phyloP scores from a whole-genome alignment of 257 asterid genomes.

The Paulownia fortunei region DNA sequence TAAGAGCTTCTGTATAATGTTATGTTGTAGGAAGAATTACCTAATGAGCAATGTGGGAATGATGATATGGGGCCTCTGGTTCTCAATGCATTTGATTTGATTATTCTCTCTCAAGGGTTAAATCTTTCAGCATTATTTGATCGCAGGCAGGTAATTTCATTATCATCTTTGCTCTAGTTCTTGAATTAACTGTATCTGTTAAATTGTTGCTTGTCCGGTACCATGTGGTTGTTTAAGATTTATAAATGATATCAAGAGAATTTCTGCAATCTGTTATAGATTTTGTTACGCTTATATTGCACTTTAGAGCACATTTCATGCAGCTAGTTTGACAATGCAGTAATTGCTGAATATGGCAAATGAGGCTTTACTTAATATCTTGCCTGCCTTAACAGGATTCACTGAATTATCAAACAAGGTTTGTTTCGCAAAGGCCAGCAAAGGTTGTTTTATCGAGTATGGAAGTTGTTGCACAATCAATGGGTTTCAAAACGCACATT shows the following conservation, averaged over 20 bases:
- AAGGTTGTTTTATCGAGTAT: conserved; percentile 86
- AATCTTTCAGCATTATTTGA: conserved; percentile 86
- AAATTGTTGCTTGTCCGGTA: not conserved
- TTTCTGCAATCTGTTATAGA: not conserved
- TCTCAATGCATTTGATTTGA: conserved; percentile 96
- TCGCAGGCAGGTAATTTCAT: conserved; percentile 72
- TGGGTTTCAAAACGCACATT: conserved; percentile 98
- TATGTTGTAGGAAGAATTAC: conserved; percentile 64
- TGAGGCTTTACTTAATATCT: conserved; percentile 10
- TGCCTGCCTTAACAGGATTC: conserved; percentile 60
- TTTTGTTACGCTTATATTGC: not conserved
- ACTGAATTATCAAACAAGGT: conserved; percentile 81
- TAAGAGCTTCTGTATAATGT: conserved; percentile 27
- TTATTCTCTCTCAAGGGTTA: conserved; percentile 93
- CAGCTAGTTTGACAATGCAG: not conserved
- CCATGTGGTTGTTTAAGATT: not conserved
- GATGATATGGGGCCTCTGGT: conserved; percentile 82
- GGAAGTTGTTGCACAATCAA: conserved; percentile 99
- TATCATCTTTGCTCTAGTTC: conserved; percentile 6
- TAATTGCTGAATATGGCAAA: conserved; percentile 5
- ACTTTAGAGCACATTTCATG: not conserved
- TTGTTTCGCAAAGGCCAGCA: conserved; percentile 91
- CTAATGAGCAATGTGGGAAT: conserved; percentile 57
- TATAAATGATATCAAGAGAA: not conserved
- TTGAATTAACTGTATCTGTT: not conserved